Evolutionary conservation across 148 eudicot species (phyloP).

Genomic region (Fagopyrum esculentum): DNA sequence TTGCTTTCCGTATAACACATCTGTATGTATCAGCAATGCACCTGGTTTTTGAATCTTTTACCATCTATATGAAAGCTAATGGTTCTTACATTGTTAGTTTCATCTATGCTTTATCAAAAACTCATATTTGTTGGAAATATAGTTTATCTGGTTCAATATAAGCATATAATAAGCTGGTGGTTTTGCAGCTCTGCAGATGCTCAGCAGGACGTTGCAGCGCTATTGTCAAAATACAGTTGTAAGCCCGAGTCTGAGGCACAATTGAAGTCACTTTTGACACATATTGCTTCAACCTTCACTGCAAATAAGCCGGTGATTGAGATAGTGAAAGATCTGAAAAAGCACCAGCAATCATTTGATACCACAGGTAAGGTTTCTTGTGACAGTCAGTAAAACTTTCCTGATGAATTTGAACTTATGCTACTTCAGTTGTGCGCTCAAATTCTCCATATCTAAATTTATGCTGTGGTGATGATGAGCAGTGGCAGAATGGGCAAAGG

Average conservation of each 20-base stretch:
- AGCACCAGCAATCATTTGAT: conserved; percentile 54
- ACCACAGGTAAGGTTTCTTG: conserved; percentile 32
- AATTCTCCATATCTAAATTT: neutral
- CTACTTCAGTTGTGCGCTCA: neutral
- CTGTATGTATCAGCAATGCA: neutral
- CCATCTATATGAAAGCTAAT: neutral
- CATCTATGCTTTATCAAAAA: neutral
- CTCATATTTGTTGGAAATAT: neutral
- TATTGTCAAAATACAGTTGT: conserved; percentile 49
- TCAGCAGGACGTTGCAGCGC: conserved; percentile 39
- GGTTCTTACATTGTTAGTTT: neutral
- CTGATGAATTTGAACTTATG: neutral
- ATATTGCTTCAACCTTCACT: conserved; percentile 59
- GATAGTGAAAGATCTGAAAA: conserved; percentile 54
- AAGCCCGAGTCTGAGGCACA: conserved; percentile 62
- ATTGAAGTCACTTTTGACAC: conserved; percentile 63
- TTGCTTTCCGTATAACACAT: neutral
- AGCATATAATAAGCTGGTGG: conserved; percentile 3
- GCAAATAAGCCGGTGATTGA: conserved; percentile 52
- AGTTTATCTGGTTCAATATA: neutral
- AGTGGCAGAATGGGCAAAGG: conserved; percentile 93
- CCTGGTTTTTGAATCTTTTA: neutral
- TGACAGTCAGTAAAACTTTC: neutral
- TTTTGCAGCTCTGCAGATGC: conserved; percentile 65
- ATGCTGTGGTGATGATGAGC: conserved; percentile 15